Evolutionary conservation across 805 yeast species (phyloP).

Genomic region (Lipomyces orientalis): DNA sequence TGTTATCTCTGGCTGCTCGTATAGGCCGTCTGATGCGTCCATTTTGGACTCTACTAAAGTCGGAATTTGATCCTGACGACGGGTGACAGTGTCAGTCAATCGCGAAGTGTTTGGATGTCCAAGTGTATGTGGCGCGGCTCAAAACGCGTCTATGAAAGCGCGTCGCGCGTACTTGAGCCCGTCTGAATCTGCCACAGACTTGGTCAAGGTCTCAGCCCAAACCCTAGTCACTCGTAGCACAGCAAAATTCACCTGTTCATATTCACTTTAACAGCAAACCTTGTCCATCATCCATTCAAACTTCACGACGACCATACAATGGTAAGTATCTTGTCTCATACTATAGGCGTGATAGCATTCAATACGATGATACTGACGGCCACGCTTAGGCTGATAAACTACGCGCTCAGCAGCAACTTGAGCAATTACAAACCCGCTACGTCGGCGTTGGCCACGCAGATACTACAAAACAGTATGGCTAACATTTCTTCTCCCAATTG

Average conservation of each 20-base stretch:
- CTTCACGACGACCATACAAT: not conserved
- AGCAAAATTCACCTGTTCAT: no score
- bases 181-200: no score
- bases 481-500: conserved; percentile 11
- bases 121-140: not conserved
- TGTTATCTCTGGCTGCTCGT: not conserved
- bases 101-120: not conserved
- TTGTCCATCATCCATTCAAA: no score
- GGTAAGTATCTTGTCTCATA: not conserved
- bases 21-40: not conserved
- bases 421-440: conserved; percentile 44
- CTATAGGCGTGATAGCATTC: not conserved
- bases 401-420: conserved; percentile 40
- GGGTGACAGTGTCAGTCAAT: not conserved
- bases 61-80: not conserved
- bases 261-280: no score
- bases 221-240: no score
- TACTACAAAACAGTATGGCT: conserved; percentile 58
- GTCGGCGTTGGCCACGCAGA: conserved; percentile 78
- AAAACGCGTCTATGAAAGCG: not conserved
- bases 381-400: conserved; percentile 38
- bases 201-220: no score
- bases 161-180: no score
- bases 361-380: not conserved
- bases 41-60: not conserved